phyloP scores from a whole-genome alignment of 2,329 filamentous ascomycete genomes.

The Aspergillus sp. region DNA sequence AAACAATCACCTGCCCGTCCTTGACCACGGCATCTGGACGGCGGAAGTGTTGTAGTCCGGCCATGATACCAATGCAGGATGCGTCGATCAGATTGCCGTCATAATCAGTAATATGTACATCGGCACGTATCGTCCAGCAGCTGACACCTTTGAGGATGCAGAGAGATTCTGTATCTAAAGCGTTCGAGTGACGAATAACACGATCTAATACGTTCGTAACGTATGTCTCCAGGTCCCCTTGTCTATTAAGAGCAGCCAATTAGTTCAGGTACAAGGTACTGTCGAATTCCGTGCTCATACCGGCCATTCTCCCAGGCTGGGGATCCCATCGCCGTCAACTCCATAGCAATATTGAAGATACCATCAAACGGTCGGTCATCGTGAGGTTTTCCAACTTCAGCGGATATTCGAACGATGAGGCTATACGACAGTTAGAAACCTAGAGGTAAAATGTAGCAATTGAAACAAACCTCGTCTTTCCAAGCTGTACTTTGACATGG shows the following conservation, averaged over 20 bases:
- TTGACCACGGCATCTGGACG: conserved; percentile 86
- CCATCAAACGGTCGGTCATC: conserved; percentile 91
- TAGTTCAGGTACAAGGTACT: background rate
- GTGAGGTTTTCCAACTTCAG: conserved; percentile 82
- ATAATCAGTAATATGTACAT: conserved; percentile 86
- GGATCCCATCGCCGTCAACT: conserved; percentile 88
- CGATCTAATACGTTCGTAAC: conserved; percentile 90
- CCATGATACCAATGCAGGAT: conserved; percentile 81
- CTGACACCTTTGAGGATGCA: conserved; percentile 89
- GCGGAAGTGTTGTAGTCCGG: conserved; percentile 85
- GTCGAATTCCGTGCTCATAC: conserved; percentile 40
- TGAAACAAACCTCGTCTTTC: conserved; percentile 78
- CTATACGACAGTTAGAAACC: conserved; percentile 6
- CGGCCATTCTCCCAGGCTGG: conserved; percentile 84
- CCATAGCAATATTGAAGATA: conserved; percentile 87
- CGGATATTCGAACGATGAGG: conserved; percentile 73
- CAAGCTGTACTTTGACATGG: conserved; percentile 79
- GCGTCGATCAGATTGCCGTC: conserved; percentile 89
- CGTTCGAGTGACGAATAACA: conserved; percentile 85
- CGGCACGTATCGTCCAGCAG: conserved; percentile 87
- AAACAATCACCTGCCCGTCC: conserved; percentile 80
- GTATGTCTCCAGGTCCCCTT: conserved; percentile 79
- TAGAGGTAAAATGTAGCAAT: background rate
- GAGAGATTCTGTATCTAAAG: conserved; percentile 91
- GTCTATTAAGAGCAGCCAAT: conserved; percentile 45